Conservation (phyloP, 106 monocot genomes). For the Vanilla planifolia region DNA sequence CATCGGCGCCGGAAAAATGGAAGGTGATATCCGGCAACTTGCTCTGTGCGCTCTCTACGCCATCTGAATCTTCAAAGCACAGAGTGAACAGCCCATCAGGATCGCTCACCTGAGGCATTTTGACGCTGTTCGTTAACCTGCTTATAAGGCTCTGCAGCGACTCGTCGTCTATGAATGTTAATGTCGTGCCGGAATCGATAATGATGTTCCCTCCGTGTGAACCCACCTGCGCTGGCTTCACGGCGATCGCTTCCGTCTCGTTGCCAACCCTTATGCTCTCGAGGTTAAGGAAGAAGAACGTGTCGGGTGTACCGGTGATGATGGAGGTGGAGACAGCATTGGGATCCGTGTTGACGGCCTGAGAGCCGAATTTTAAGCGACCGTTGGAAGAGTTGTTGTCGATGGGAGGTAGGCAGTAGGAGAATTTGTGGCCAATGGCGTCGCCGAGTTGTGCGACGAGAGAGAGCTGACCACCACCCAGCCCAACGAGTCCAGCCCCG, state of each 20-base stretch:
- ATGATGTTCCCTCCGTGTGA: slow-evolving; percentile 23
- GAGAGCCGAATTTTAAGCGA: slow-evolving; percentile 23
- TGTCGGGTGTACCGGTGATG: background rate
- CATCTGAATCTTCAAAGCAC: slow-evolving; percentile 21
- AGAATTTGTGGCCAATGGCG: slow-evolving; percentile 26
- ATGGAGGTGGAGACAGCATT: slow-evolving; percentile 14
- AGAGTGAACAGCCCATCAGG: slow-evolving; percentile 1
- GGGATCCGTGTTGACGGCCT: background rate
- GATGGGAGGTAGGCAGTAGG: slow-evolving; percentile 34
- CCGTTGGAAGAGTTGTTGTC: background rate
- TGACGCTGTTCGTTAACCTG: background rate
- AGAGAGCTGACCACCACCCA: slow-evolving; percentile 32
- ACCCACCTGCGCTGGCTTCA: too few species aligned
- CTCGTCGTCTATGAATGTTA: slow-evolving; percentile 17
- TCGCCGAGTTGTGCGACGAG: slow-evolving; percentile 34
- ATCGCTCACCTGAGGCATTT: slow-evolving; percentile 6
- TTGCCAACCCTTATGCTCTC: slow-evolving; percentile 13
- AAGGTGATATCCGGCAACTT: slow-evolving; percentile 27
- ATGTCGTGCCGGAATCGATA: slow-evolving; percentile 40
- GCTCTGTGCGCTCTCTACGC: background rate
- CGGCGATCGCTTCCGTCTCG: too few species aligned
- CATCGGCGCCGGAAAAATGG: slow-evolving; percentile 14
- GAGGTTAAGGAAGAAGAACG: slow-evolving; percentile 27
- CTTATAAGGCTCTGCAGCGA: background rate
- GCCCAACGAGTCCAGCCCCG: slow-evolving; percentile 35